Evolutionary conservation across 306 rosid genomes (phyloP), one percentile per base, ranked within the genome.

Genomic region (Urtica urens): DNA sequence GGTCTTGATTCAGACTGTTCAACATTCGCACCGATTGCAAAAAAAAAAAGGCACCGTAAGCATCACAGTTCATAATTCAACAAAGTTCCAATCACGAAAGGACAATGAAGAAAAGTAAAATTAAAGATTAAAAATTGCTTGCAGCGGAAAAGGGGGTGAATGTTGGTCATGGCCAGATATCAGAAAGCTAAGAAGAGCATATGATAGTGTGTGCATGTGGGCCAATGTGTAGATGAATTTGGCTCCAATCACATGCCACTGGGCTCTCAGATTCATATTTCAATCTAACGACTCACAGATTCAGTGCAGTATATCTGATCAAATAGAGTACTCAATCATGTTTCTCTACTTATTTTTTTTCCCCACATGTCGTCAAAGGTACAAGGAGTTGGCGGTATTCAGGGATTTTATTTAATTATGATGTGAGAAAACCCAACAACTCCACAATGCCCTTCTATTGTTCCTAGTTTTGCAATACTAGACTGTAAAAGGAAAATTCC

Each of bases 1-100:
- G 64, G 62, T 14, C 38, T 60, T 46, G 62, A 60, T 42, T 64
- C 46, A 38, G 62, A 41, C 80, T 70, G 82, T 59, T 52, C 20
- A 61, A 58, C 59, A 40, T n/a, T 34, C 13, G 18, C 46, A 26
- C 41, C 16, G n/a, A 30, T 23, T 23, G 23, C 10, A 10, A 41
- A 31, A 47, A 50, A 52, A 14, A 42, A 37, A 63, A 58, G 58
- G 42, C 46, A 56, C 44, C 45, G 17, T 40, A 27, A 41, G 5
- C 29, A 39, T 7, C 25, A 8, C 24, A 27, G n/a, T 50, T 49
- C 56, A 42, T 27, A 40, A 24, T 39, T 30, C 66, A 49, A 27
- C 38, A 64, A 60, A 58, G 26, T 40, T 60, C 49, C 34, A 30
- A 45, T 34, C 27, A 43, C 41, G 34, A 23, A 52, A 15, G 65